Evolutionary conservation across 2,329 filamentous ascomycete genomes (phyloP).

Genomic region (Sordariomycetes sp.): DNA sequence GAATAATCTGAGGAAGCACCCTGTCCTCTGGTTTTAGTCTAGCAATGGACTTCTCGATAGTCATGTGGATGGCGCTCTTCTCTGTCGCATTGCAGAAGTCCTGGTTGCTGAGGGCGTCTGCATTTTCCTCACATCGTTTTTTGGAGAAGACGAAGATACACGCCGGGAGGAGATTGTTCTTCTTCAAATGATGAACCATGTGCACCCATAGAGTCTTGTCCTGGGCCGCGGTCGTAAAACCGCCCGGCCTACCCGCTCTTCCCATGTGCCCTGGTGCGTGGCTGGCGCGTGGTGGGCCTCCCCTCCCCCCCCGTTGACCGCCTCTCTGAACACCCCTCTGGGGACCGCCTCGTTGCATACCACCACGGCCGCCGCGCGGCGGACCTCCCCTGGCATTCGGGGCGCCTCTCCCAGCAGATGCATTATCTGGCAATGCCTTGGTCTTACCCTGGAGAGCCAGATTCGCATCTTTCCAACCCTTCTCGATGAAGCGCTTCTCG

Average conservation of each 20-base stretch:
- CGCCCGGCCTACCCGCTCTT: constrained; percentile 70
- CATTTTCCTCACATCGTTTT: constrained; percentile 93
- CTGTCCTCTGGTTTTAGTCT: constrained; percentile 84
- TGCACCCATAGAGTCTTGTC: constrained; percentile 97
- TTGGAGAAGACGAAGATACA: constrained; percentile 99
- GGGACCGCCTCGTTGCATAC: constrained; percentile 25
- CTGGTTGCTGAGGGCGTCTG: constrained; percentile 84
- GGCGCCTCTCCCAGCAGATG: constrained; percentile 13
- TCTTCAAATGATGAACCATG: constrained; percentile 80
- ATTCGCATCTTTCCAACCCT: constrained; percentile 91
- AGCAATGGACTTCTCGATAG: constrained; percentile 87
- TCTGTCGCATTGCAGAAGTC: constrained; percentile 89
- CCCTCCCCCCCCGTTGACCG: constrained; percentile 40
- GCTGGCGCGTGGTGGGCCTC: constrained; percentile 40
- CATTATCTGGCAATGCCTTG: constrained; percentile 33
- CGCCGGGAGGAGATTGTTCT: constrained; percentile 73
- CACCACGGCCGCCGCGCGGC: constrained; percentile 10
- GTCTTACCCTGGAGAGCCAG: constrained; percentile 69
- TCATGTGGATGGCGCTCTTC: constrained; percentile 96
- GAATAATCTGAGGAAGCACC: constrained; percentile 78
- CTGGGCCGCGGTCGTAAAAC: constrained; percentile 79
- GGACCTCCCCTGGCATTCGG: constrained; percentile 7
- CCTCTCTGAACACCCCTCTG: constrained; percentile 34
- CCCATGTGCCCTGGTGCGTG: constrained; percentile 75
- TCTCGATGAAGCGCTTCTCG: constrained; percentile 82